phyloP scores from a whole-genome alignment of 1,139 yeast species.

The Yamadazyma epiphylla region DNA sequence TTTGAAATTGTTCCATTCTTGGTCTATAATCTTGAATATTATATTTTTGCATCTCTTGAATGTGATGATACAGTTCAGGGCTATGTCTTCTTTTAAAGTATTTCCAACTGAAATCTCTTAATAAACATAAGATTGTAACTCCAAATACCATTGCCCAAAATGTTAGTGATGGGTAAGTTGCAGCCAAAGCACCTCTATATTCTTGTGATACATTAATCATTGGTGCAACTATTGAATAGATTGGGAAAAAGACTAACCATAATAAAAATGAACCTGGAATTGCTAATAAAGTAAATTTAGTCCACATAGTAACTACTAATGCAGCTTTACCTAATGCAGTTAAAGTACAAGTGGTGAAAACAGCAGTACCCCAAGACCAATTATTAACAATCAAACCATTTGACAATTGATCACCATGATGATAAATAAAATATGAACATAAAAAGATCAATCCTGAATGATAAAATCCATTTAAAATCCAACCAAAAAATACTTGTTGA shows the following conservation, averaged over 20 bases:
- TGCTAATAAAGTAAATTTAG: constrained; percentile 85
- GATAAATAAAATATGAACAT: constrained; percentile 66
- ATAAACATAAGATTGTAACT: constrained; percentile 69
- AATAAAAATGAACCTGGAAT: constrained; percentile 89
- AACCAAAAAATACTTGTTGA: constrained; percentile 92
- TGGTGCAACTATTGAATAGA: constrained; percentile 85
- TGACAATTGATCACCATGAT: constrained; percentile 61
- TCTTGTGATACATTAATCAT: constrained; percentile 77
- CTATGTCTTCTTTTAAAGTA: constrained; percentile 86
- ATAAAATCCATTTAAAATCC: constrained; percentile 93
- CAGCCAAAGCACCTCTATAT: constrained; percentile 73
- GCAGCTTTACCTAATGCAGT: constrained; percentile 97
- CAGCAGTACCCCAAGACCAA: constrained; percentile 94
- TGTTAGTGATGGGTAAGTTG: constrained; percentile 70
- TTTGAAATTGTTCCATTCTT: constrained; percentile 93
- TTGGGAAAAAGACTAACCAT: constrained; percentile 86
- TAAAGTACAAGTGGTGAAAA: constrained; percentile 81
- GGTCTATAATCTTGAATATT: constrained; percentile 94
- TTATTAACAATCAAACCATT: constrained; percentile 79
- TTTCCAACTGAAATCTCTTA: constrained; percentile 92
- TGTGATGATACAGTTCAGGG: constrained; percentile 91
- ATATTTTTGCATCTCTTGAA: constrained; percentile 94
- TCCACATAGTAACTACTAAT: constrained; percentile 88
- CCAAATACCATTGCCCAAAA: constrained; percentile 86
- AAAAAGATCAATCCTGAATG: constrained; percentile 86